A percentile compares a stretch with the other conserved stretches of the same genome.
phyloP scores from a whole-genome alignment of 768 basidiomycete species.

The Collybia nuda region DNA sequence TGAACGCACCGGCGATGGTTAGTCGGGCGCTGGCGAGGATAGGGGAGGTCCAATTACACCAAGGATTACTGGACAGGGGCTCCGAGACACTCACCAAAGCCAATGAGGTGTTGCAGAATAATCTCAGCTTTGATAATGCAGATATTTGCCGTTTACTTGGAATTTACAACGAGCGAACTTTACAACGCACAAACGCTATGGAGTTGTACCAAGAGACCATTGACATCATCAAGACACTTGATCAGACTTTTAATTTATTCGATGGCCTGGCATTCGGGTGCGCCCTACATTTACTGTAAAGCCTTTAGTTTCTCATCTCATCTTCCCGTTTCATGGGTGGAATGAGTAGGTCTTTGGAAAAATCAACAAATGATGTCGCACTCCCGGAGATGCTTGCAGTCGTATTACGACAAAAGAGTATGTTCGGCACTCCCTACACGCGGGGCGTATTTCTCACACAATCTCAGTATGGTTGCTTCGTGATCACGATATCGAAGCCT shows the following conservation, averaged over 20 bases:
- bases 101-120: conserved; percentile 40
- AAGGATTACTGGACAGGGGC: conserved; percentile 60
- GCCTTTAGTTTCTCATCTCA: conserved; percentile 6
- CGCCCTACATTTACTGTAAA: conserved; percentile 12
- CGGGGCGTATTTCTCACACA: neutral
- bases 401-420: conserved; percentile 69
- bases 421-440: conserved; percentile 20
- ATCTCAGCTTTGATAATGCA: conserved; percentile 56
- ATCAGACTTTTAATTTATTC: conserved; percentile 49
- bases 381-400: conserved; percentile 61
- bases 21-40: conserved; percentile 66
- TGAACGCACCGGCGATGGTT: conserved; percentile 64
- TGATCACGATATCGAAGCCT: conserved; percentile 51
- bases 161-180: conserved; percentile 44
- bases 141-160: conserved; percentile 58
- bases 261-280: conserved; percentile 49
- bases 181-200: conserved; percentile 44
- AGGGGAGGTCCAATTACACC: conserved; percentile 69
- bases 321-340: too few relatives aligned
- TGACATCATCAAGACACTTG: conserved; percentile 61
- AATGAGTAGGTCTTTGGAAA: conserved; percentile 4
- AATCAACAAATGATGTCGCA: conserved; percentile 42
- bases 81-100: conserved; percentile 52
- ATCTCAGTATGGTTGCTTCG: conserved; percentile 65
- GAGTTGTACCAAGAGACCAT: conserved; percentile 57